These are phyloP conservation scores for Vigna trinervia DNA, from an alignment of 306 rosid species.

Conservation along the genomic window DNA sequence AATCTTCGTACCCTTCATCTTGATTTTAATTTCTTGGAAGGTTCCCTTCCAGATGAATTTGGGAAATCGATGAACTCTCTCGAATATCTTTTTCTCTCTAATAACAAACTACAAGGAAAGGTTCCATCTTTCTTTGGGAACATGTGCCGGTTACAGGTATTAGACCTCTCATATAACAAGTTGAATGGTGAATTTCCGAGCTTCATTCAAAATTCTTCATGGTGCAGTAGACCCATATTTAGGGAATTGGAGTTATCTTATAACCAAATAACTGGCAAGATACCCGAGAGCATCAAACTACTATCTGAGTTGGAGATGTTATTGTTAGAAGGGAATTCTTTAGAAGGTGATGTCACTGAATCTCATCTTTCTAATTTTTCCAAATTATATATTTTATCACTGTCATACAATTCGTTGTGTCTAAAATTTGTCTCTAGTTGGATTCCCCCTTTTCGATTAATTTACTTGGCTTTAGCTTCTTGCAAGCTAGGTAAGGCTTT, in stretches of 20 bases:
- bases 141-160: not conserved
- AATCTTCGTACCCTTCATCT: not conserved
- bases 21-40: not conserved
- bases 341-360: not conserved
- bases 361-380: not conserved
- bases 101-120: constrained; percentile 21
- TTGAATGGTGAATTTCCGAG: not conserved
- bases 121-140: constrained; percentile 16
- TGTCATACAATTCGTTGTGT: not conserved
- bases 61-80: constrained; percentile 12
- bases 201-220: not conserved
- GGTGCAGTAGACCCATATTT: not conserved
- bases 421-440: not conserved
- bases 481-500: not conserved
- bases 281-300: not conserved
- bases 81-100: fast-evolving
- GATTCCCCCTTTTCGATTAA: not conserved
- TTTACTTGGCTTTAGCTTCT: not conserved
- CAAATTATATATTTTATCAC: fast-evolving
- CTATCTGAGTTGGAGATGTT: not conserved
- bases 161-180: fast-evolving
- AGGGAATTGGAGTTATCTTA: not conserved
- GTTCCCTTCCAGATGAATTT: constrained; percentile 1
- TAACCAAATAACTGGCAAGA: not conserved
- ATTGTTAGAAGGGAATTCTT: not conserved